These are phyloP conservation scores for Botrytis aclada DNA, from an alignment of 2,329 filamentous ascomycete species.

Conservation along the genomic window DNA sequence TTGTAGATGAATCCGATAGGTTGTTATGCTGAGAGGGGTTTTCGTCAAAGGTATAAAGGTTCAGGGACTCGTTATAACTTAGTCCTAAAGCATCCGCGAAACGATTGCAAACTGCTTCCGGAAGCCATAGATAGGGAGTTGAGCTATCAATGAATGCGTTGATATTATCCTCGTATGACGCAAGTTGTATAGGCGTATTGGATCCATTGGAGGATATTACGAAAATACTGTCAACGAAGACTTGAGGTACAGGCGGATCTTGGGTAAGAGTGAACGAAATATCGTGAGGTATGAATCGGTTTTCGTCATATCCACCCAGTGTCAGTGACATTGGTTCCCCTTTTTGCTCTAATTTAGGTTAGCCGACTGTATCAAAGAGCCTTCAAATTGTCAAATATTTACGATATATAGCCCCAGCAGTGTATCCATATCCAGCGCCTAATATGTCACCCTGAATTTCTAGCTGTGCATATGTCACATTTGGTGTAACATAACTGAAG, in stretches of 20 bases:
- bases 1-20: constrained; percentile 44
- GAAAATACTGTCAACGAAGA: constrained; percentile 30
- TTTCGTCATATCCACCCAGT: constrained; percentile 66
- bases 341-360: constrained; percentile 40
- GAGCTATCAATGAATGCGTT: constrained; percentile 55
- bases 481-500: constrained; percentile 46
- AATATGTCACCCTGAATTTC: constrained; percentile 51
- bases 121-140: constrained; percentile 63
- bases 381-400: constrained; percentile 35
- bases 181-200: constrained; percentile 43
- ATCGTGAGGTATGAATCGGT: constrained; percentile 59
- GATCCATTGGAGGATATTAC: constrained; percentile 35
- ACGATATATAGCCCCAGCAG: constrained; percentile 72
- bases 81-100: constrained; percentile 65
- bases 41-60: constrained; percentile 62
- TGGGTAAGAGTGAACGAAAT: constrained; percentile 55
- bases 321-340: constrained; percentile 57
- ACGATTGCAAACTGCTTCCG: constrained; percentile 55
- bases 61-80: constrained; percentile 59
- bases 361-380: constrained; percentile 20
- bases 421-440: constrained; percentile 67
- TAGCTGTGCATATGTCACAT: background rate
- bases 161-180: constrained; percentile 28
- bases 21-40: constrained; percentile 51
- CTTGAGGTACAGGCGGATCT: constrained; percentile 45